Conservation (phyloP, 192 early-diverging fungal species). For the Nowakowskiella sp. region DNA sequence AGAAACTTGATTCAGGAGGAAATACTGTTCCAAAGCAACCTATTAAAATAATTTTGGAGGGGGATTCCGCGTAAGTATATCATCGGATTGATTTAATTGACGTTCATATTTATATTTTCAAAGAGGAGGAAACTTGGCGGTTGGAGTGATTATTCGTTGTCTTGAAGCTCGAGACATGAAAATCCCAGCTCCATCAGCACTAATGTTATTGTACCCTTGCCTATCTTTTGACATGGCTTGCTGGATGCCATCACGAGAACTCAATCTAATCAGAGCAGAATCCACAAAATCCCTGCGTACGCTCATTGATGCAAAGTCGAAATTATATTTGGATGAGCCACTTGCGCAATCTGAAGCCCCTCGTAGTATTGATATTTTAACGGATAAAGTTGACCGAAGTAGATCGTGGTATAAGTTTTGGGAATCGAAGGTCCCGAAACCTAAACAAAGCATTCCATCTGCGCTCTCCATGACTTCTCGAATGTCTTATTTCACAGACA, state of each 20-base stretch:
- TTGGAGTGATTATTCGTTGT: slow-evolving; percentile 70
- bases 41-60: slow-evolving; percentile 68
- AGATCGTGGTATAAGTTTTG: slow-evolving; percentile 34
- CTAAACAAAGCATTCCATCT: slow-evolving; percentile 2
- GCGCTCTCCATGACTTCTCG: slow-evolving; percentile 39
- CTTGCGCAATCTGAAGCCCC: slow-evolving; percentile 43
- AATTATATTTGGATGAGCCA: slow-evolving; percentile 60
- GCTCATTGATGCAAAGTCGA: slow-evolving; percentile 53
- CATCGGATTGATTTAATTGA: slow-evolving; percentile 1
- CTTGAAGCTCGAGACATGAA: slow-evolving; percentile 49
- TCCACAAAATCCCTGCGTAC: slow-evolving; percentile 31
- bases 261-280: slow-evolving; percentile 56
- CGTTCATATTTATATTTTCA: not conserved
- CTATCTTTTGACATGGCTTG: slow-evolving; percentile 85
- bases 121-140: slow-evolving; percentile 83
- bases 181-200: slow-evolving; percentile 60
- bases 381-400: slow-evolving; percentile 31
- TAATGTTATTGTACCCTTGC: slow-evolving; percentile 85
- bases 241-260: slow-evolving; percentile 68
- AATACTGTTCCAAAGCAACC: slow-evolving; percentile 26
- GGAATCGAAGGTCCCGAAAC: not conserved
- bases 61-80: slow-evolving; percentile 84
- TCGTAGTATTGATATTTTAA: slow-evolving; percentile 36
- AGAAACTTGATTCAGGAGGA: slow-evolving; percentile 15
- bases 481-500: slow-evolving; percentile 74